Conservation (phyloP, 1,139 yeast species). For the Pichia kudriavzevii region DNA sequence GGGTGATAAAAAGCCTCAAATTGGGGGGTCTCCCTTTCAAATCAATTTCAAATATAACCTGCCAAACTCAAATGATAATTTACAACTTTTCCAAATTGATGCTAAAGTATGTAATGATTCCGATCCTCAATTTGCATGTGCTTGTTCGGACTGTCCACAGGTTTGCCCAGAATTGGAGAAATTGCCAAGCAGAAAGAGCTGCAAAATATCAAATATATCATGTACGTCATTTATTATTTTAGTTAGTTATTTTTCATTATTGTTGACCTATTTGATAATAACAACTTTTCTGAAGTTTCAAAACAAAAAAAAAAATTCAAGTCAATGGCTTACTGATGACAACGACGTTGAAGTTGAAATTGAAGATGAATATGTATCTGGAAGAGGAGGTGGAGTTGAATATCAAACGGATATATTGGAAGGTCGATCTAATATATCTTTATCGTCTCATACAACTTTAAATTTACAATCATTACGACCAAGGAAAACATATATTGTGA, state of each 20-base stretch:
- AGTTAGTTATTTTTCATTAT: slow-evolving; percentile 35
- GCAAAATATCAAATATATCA: slow-evolving; percentile 58
- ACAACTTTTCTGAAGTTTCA: slow-evolving; percentile 31
- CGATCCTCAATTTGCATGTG: slow-evolving; percentile 56
- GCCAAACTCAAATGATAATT: slow-evolving; percentile 14
- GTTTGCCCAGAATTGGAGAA: slow-evolving; percentile 69
- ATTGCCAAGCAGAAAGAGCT: slow-evolving; percentile 30
- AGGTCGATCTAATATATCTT: slow-evolving; percentile 19
- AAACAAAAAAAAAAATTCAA: slow-evolving; percentile 4
- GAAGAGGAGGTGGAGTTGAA: no score
- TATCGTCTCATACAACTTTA: slow-evolving; percentile 9
- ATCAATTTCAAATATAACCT: slow-evolving; percentile 62
- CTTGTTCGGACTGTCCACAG: slow-evolving; percentile 82
- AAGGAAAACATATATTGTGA: slow-evolving; percentile 34
- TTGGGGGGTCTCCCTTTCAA: slow-evolving; percentile 96
- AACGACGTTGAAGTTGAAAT: no score
- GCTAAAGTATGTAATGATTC: slow-evolving; percentile 54
- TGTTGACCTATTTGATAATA: slow-evolving; percentile 34
- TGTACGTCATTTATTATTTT: slow-evolving; percentile 66
- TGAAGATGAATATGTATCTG: no score
- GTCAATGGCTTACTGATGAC: slow-evolving; percentile 11
- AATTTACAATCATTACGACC: slow-evolving; percentile 12
- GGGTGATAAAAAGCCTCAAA: slow-evolving; percentile 87
- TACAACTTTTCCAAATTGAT: slow-evolving; percentile 29
- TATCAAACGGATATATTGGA: slow-evolving; percentile 1